phyloP scores from a whole-genome alignment of 2,329 filamentous ascomycete genomes.

The Fusarium tjaetaba region DNA sequence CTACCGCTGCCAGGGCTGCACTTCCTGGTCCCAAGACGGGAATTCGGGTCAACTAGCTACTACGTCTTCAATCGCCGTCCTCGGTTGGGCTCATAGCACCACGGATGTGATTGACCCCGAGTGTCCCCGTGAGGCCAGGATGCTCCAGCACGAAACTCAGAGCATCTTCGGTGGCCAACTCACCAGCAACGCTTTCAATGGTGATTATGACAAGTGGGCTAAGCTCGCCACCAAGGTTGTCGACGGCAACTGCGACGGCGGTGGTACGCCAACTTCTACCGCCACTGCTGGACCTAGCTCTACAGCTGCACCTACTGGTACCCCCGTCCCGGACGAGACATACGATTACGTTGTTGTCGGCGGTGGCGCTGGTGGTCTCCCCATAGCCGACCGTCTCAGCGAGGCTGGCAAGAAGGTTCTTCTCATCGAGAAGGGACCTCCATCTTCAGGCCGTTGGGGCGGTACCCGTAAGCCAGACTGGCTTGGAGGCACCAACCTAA shows the following conservation, averaged over 20 bases:
- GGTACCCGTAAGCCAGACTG: slow-evolving; percentile 13
- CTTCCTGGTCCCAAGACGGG: slow-evolving; percentile 8
- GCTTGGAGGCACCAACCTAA: neutral
- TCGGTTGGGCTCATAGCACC: slow-evolving; percentile 8
- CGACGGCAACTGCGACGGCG: neutral
- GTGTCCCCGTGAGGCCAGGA: neutral
- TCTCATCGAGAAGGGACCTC: slow-evolving; percentile 5
- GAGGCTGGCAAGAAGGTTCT: slow-evolving; percentile 13
- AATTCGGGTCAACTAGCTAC: neutral
- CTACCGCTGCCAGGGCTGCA: slow-evolving; percentile 17
- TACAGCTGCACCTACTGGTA: neutral
- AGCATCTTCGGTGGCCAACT: slow-evolving; percentile 13
- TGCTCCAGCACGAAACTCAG: slow-evolving; percentile 12
- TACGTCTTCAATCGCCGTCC: neutral
- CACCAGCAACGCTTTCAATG: neutral
- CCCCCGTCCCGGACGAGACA: neutral
- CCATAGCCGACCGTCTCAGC: slow-evolving; percentile 6
- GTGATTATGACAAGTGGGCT: neutral
- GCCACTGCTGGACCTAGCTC: neutral
- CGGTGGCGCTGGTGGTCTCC: slow-evolving; percentile 4
- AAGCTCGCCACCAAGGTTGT: slow-evolving; percentile 8
- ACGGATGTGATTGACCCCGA: neutral
- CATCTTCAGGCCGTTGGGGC: slow-evolving; percentile 7
- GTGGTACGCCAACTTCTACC: neutral
- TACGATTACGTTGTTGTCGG: slow-evolving; percentile 11